phyloP scores from a whole-genome alignment of 768 basidiomycete genomes.

The Lentinula detonsa region DNA sequence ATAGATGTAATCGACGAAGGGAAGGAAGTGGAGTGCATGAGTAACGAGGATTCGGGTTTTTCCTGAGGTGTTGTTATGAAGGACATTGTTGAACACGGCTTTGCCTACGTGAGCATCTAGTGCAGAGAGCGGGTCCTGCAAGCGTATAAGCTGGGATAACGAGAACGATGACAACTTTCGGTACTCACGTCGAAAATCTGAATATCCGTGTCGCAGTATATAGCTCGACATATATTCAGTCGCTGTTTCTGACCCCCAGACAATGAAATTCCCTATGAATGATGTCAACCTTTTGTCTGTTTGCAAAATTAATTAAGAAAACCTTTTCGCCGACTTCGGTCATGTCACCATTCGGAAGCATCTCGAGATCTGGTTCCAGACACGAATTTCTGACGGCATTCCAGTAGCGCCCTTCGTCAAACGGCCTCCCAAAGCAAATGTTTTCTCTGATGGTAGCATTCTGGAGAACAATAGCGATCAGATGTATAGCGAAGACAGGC shows the following conservation, averaged over 20 bases:
- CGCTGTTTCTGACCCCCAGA: slow-evolving; percentile 80
- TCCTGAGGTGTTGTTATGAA: slow-evolving; percentile 51
- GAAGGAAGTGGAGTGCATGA: slow-evolving; percentile 86
- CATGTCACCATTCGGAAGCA: slow-evolving; percentile 70
- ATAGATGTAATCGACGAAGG: slow-evolving; percentile 82
- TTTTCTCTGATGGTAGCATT: slow-evolving; percentile 87
- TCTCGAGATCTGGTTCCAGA: slow-evolving; percentile 72
- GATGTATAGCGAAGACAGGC: not conserved
- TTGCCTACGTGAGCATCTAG: slow-evolving; percentile 92
- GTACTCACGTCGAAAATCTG: slow-evolving; percentile 72
- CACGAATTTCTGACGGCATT: slow-evolving; percentile 72
- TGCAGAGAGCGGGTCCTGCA: slow-evolving; percentile 78
- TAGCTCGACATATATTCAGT: slow-evolving; percentile 79
- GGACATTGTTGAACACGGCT: slow-evolving; percentile 78
- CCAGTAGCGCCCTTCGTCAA: slow-evolving; percentile 81
- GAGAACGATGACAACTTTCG: not conserved
- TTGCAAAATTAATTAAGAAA: no score
- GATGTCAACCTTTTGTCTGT: not conserved
- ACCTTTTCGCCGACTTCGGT: slow-evolving; percentile 81
- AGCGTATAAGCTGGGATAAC: not conserved
- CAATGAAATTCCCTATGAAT: slow-evolving; percentile 67
- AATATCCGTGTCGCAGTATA: slow-evolving; percentile 83
- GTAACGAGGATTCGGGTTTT: slow-evolving; percentile 90
- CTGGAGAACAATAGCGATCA: slow-evolving; percentile 21
- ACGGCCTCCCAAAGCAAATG: slow-evolving; percentile 80